Base-by-base conservation (phyloP, 2,329 filamentous ascomycete species). In the Apiospora koreana region DNA sequence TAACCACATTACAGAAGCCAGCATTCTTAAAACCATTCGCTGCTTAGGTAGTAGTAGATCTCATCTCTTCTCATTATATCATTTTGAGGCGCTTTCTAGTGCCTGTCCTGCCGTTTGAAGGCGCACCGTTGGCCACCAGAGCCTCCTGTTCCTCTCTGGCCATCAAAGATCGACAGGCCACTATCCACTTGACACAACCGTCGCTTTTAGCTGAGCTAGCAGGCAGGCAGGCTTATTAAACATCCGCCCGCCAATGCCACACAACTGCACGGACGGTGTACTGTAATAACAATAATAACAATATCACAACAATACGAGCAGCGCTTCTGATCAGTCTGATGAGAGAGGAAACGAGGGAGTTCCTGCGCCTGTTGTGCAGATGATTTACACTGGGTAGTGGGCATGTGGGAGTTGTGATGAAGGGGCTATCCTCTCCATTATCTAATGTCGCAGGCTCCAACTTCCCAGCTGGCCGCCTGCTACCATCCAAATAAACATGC, bases 171-270 rank as follows among this genome's bases (percentile, higher is more conserved):
- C 54, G 54, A 35, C 54, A 62, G 54, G 7, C 54, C 54, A 62
- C 54, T 62, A 38, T 38, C 54, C 54, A 62, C 54, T 62, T 62
- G 54, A 62, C 31, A 62, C 54, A 62, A 62, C 54, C 54, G 54
- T 62, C 54, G 54, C 54, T 62, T 18, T 35, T 62, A 62, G 54
- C 54, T 62, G 54, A 28, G 21, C 31, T 62, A n/a, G 54, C 31
- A 62, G 50, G 21, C 50, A 35, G 35, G 35, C 35, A 35, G 35
- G 35, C 35, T 62, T 62, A 62, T 62, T 62, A 38, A 62, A 62
- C 54, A 62, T 62, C 54, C 31, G 54, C 31, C 54, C 31, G 31
- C 31, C 31, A 21, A 38, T 62, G 54, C 54, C 31, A 62, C 54
- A 62, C 28, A 62, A 5, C 54, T 38, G 54, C 54, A 62, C 31